Percentiles rank a stretch among this genome's conserved stretches.
Conservation (phyloP, 2,329 filamentous ascomycete genomes). For the Trichothecium sympodiale region DNA sequence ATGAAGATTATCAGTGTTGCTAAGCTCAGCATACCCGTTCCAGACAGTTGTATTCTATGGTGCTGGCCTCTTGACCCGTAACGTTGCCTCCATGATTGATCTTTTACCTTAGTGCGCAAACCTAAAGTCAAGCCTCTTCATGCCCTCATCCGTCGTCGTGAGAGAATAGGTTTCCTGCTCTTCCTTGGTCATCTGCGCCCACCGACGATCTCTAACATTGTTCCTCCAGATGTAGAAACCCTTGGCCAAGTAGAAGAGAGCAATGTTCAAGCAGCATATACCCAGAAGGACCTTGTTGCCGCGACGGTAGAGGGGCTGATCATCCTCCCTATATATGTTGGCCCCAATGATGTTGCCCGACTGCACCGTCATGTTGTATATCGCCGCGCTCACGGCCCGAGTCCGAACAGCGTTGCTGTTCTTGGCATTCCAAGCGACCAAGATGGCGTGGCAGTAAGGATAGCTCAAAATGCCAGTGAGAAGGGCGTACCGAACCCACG, state of each 20-base stretch:
- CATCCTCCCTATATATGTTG: slow-evolving; percentile 33
- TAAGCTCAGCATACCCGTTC: too few relatives aligned
- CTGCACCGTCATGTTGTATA: slow-evolving; percentile 49
- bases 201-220: slow-evolving; percentile 27
- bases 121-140: slow-evolving; percentile 42
- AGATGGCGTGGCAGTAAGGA: slow-evolving; percentile 30
- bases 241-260: slow-evolving; percentile 32
- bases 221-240: slow-evolving; percentile 36
- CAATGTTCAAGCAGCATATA: slow-evolving; percentile 34
- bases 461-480: slow-evolving; percentile 20
- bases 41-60: too few relatives aligned
- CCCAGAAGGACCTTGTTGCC: slow-evolving; percentile 39
- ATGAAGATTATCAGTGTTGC: too few relatives aligned
- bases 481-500: slow-evolving; percentile 21
- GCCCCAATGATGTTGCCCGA: slow-evolving; percentile 29
- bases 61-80: too few relatives aligned
- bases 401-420: slow-evolving; percentile 53
- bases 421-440: slow-evolving; percentile 46
- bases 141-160: slow-evolving; percentile 39
- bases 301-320: slow-evolving; percentile 38
- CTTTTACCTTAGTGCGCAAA: too few relatives aligned
- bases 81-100: too few relatives aligned
- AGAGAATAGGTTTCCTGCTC: slow-evolving; percentile 35
- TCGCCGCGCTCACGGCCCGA: slow-evolving; percentile 45
- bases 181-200: slow-evolving; percentile 30